Percentiles rank a stretch among this genome's conserved stretches.
phyloP scores from a whole-genome alignment of 73 alveolate species.

The Durusdinium trenchii region DNA sequence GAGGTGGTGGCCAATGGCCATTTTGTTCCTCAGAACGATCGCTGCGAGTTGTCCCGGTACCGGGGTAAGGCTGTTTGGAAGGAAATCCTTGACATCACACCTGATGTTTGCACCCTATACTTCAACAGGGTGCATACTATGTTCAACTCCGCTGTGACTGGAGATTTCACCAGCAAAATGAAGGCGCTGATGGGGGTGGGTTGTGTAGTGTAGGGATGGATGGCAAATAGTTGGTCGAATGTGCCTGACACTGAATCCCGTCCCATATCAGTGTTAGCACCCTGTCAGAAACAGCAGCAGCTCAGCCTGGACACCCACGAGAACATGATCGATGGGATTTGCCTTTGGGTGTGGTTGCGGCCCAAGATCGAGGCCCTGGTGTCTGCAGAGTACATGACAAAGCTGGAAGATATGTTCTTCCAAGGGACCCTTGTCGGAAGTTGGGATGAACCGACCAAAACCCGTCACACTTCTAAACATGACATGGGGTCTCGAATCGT shows the following conservation, averaged over 20 bases:
- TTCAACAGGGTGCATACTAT: background rate
- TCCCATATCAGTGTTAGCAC: too few species aligned
- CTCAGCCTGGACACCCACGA: background rate
- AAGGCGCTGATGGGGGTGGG: too few species aligned
- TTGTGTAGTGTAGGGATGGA: background rate
- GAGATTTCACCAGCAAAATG: background rate
- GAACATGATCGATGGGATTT: background rate
- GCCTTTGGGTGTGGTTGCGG: background rate
- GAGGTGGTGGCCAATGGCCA: slow-evolving; percentile 15
- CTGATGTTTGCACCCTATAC: background rate
- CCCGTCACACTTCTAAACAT: background rate
- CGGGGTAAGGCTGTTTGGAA: background rate
- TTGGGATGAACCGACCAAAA: background rate
- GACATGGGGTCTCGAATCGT: background rate
- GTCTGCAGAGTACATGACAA: background rate
- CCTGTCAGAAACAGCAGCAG: background rate
- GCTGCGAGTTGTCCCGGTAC: background rate
- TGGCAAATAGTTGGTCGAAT: background rate
- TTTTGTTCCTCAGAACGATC: background rate
- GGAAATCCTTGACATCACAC: background rate
- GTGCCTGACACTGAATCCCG: too few species aligned
- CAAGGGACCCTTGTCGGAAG: background rate
- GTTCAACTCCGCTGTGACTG: background rate
- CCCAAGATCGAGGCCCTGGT: background rate
- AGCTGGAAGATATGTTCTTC: background rate